Conservation (phyloP, 352 stramenopile genomes). For the Globisporangium yorkense region DNA sequence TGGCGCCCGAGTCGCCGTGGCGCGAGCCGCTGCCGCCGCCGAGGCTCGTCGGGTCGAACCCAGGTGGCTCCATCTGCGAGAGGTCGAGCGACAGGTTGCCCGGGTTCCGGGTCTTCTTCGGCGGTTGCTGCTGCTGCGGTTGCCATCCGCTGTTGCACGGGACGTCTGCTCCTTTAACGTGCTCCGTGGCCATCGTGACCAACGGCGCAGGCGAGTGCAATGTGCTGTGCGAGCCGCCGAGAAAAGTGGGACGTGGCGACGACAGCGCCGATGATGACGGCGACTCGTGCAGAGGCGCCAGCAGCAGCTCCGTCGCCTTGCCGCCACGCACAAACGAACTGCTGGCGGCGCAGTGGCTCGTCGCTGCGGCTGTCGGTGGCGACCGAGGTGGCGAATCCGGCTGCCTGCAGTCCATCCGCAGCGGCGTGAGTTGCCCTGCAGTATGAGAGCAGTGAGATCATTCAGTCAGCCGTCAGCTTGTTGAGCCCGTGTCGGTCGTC, state of each 20-base stretch:
- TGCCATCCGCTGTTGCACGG: neutral
- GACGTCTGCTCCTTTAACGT: neutral
- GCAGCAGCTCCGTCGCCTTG: slow-evolving; percentile 5
- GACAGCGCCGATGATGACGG: neutral
- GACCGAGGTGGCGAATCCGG: slow-evolving; percentile 5
- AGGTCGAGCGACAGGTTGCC: slow-evolving; percentile 80
- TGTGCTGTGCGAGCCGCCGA: slow-evolving; percentile 7
- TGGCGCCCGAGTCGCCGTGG: slow-evolving; percentile 49
- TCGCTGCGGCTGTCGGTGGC: neutral
- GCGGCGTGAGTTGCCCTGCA: slow-evolving; percentile 5
- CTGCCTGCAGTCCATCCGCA: slow-evolving; percentile 5
- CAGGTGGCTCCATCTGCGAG: slow-evolving; percentile 56
- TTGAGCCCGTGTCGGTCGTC: neutral
- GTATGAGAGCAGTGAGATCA: neutral
- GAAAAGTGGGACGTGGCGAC: slow-evolving; percentile 6
- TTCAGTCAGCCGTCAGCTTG: neutral
- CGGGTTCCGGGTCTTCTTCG: slow-evolving; percentile 63
- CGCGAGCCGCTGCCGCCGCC: slow-evolving; percentile 16
- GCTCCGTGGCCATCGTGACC: neutral
- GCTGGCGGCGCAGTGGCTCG: neutral
- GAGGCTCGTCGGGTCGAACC: slow-evolving; percentile 17
- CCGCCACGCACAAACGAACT: slow-evolving; percentile 1
- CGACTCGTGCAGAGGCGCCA: slow-evolving; percentile 1
- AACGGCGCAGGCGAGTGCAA: slow-evolving; percentile 17
- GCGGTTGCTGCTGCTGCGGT: slow-evolving; percentile 11